Percentiles rank a stretch among this genome's conserved stretches.
phyloP scores from a whole-genome alignment of 2,329 filamentous ascomycete genomes.

The Pyrenochaeta sp. region DNA sequence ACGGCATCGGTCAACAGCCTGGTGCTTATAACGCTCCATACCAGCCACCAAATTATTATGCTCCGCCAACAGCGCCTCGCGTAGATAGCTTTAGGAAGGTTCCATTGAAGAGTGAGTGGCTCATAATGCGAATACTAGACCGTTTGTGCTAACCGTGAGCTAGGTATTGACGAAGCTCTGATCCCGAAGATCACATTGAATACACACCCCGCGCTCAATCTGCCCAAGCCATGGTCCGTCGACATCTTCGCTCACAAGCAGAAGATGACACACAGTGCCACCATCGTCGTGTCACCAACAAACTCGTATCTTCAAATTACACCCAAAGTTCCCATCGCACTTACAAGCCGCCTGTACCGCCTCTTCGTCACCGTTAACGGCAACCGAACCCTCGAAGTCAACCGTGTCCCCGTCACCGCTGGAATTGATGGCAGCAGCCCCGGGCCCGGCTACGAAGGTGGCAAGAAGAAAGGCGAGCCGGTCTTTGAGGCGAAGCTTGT shows the following conservation, averaged over 20 bases:
- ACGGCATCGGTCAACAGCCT: conserved; percentile 36
- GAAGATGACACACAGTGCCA: conserved; percentile 75
- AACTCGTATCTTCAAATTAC: conserved; percentile 77
- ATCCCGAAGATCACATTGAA: conserved; percentile 71
- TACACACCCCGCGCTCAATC: conserved; percentile 72
- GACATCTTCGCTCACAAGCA: conserved; percentile 71
- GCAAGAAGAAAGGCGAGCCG: conserved; percentile 64
- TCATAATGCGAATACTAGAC: background rate
- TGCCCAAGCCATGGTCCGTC: conserved; percentile 69
- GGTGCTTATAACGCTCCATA: conserved; percentile 37
- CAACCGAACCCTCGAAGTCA: conserved; percentile 66
- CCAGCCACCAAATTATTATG: conserved; percentile 39
- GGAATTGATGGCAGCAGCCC: conserved; percentile 42
- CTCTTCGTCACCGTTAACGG: conserved; percentile 77
- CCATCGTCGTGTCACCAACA: conserved; percentile 72
- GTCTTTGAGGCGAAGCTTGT: conserved; percentile 78
- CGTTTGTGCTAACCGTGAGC: conserved; percentile 23
- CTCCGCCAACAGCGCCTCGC: conserved; percentile 40
- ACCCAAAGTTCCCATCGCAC: conserved; percentile 68
- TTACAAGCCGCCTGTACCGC: conserved; percentile 76
- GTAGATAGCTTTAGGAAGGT: conserved; percentile 42
- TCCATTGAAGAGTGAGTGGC: conserved; percentile 57
- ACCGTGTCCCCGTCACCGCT: conserved; percentile 59
- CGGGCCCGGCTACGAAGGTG: conserved; percentile 35
- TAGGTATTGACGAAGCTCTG: conserved; percentile 64